Percentiles rank a stretch among this genome's conserved stretches.
phyloP scores from a whole-genome alignment of 1,284 basidiomycete genomes.

The Ceratorhiza oryzae-sativae region DNA sequence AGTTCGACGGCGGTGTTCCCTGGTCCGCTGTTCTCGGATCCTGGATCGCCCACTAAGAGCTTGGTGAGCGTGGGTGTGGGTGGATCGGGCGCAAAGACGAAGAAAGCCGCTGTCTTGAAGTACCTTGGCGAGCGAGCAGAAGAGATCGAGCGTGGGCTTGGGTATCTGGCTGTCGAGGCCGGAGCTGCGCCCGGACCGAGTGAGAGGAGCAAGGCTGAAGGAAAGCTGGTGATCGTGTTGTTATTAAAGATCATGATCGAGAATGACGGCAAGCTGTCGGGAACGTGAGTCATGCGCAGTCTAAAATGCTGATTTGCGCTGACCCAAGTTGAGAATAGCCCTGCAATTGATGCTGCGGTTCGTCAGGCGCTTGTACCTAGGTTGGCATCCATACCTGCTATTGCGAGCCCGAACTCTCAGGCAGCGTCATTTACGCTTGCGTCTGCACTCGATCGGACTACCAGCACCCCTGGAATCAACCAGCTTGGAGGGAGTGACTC shows the following conservation, averaged over 20 bases:
- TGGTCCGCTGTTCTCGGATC: conserved; percentile 84
- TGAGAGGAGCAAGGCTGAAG: conserved; percentile 71
- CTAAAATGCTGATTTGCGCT: background rate
- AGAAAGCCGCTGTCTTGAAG: conserved; percentile 77
- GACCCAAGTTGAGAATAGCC: conserved; percentile 54
- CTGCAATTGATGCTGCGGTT: conserved; percentile 71
- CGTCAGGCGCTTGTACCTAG: conserved; percentile 70
- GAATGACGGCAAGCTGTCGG: conserved; percentile 83
- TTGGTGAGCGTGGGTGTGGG: conserved; percentile 71
- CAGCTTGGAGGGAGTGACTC: conserved; percentile 46
- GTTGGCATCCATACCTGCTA: conserved; percentile 48
- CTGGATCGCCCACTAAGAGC: conserved; percentile 66
- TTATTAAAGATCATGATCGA: conserved; percentile 82
- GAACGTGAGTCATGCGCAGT: conserved; percentile 64
- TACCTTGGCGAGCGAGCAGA: conserved; percentile 78
- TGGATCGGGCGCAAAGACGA: conserved; percentile 64
- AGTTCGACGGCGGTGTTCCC: conserved; percentile 70
- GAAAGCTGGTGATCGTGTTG: conserved; percentile 76
- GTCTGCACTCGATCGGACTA: conserved; percentile 23
- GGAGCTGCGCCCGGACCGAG: conserved; percentile 50
- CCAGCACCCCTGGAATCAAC: conserved; percentile 2
- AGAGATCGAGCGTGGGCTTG: conserved; percentile 78
- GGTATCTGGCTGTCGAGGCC: conserved; percentile 63
- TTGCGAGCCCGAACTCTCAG: conserved; percentile 32
- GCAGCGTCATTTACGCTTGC: conserved; percentile 41